Percentiles rank a stretch among this genome's conserved stretches.
These are phyloP conservation scores for Leccinum angustisporum DNA, from an alignment of 1,284 basidiomycete species.

Conservation along the genomic window DNA sequence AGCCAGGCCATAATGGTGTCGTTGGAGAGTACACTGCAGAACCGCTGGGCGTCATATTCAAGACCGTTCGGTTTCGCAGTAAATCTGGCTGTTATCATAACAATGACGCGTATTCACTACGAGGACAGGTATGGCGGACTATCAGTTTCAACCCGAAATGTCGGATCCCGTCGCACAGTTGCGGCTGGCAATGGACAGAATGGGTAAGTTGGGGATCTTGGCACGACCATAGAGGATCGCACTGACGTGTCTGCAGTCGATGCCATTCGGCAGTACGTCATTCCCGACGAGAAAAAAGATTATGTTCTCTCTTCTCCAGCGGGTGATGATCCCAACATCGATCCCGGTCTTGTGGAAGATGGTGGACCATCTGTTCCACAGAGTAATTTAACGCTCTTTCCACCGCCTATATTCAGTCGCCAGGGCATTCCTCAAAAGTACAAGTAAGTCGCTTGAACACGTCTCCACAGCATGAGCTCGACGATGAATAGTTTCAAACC, in stretches of 20 bases:
- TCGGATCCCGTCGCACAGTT: slow-evolving; percentile 70
- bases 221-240: slow-evolving; percentile 8
- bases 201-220: slow-evolving; percentile 52
- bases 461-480: not conserved
- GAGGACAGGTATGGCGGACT: slow-evolving; percentile 83
- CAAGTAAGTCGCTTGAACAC: slow-evolving; percentile 46
- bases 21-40: slow-evolving; percentile 80
- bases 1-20: slow-evolving; percentile 34
- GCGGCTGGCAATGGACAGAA: slow-evolving; percentile 67
- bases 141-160: slow-evolving; percentile 77
- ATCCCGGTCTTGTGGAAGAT: slow-evolving; percentile 31
- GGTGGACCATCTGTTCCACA: slow-evolving; percentile 24
- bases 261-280: slow-evolving; percentile 63
- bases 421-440: slow-evolving; percentile 76
- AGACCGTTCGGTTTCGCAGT: slow-evolving; percentile 91
- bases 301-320: slow-evolving; percentile 41
- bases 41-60: slow-evolving; percentile 72
- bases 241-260: slow-evolving; percentile 52
- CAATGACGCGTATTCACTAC: slow-evolving; percentile 3
- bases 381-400: slow-evolving; percentile 71
- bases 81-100: slow-evolving; percentile 30
- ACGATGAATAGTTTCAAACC: slow-evolving; percentile 64
- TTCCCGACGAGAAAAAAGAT: slow-evolving; percentile 67
- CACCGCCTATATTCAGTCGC: slow-evolving; percentile 83
- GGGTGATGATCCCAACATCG: slow-evolving; percentile 34